phyloP scores from a whole-genome alignment of 1,284 basidiomycete genomes.

The Malassezia globosa region DNA sequence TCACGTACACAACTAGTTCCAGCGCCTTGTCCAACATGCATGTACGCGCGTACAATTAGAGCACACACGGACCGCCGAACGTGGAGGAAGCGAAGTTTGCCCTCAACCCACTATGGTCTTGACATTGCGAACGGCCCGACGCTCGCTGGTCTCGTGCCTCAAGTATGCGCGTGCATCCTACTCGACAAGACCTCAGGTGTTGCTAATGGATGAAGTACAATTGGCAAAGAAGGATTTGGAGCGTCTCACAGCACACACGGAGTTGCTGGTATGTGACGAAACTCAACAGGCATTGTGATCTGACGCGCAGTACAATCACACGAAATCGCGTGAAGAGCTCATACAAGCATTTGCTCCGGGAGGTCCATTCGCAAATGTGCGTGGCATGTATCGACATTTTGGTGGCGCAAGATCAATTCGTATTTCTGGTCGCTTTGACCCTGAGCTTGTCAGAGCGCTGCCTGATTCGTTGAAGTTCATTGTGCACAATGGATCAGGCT shows the following conservation, averaged over 20 bases:
- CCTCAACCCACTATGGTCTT: too few species aligned
- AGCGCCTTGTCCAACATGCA: conserved; percentile 6
- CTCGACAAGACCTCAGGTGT: conserved; percentile 20
- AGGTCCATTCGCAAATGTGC: conserved; percentile 56
- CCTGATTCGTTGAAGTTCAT: conserved; percentile 27
- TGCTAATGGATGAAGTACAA: conserved; percentile 35
- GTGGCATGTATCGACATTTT: conserved; percentile 71
- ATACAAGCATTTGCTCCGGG: conserved; percentile 20
- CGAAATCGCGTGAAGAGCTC: conserved; percentile 21
- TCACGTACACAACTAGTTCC: conserved; percentile 7
- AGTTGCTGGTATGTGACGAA: conserved; percentile 15
- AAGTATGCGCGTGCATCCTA: background rate
- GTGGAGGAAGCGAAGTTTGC: too few species aligned
- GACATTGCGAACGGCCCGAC: too few species aligned
- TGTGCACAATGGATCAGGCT: conserved; percentile 40
- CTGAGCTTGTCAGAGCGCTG: conserved; percentile 26
- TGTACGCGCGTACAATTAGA: too few species aligned
- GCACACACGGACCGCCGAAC: too few species aligned
- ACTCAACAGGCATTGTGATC: background rate
- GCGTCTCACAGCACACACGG: conserved; percentile 20
- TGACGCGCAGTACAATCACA: conserved; percentile 10
- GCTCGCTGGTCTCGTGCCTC: background rate
- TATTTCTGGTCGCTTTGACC: conserved; percentile 28
- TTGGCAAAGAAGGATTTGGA: conserved; percentile 25
- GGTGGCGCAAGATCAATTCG: conserved; percentile 34